These are phyloP conservation scores for Castanea mollissima DNA, from an alignment of 306 rosid genomes.

Conservation along the genomic window DNA sequence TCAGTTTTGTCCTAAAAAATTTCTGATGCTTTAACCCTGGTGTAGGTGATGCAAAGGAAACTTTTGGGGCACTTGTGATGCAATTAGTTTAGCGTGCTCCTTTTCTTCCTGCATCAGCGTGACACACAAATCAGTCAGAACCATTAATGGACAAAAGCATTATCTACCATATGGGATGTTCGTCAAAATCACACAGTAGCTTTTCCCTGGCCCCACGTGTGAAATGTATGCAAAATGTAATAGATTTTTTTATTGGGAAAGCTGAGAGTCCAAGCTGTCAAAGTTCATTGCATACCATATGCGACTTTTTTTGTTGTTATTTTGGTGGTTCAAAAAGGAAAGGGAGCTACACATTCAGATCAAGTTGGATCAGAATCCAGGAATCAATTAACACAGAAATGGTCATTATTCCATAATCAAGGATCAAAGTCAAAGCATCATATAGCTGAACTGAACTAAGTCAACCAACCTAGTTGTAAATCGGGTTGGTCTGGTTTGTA, in stretches of 20 bases:
- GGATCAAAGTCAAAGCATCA: too few species aligned
- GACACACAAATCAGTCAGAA: background rate
- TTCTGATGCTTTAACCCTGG: background rate
- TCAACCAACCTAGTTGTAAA: too few species aligned
- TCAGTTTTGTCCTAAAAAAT: background rate
- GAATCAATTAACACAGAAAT: too few species aligned
- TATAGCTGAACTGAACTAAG: too few species aligned
- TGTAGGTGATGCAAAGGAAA: background rate
- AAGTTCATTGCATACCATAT: too few species aligned
- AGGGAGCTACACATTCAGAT: too few species aligned
- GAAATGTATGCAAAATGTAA: background rate
- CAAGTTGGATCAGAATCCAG: too few species aligned
- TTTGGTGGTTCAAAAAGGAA: too few species aligned
- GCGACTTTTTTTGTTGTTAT: too few species aligned
- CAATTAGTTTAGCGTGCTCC: background rate
- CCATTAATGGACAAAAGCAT: background rate
- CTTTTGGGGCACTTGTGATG: background rate
- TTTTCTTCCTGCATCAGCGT: constrained; percentile 15
- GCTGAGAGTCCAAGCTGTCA: too few species aligned
- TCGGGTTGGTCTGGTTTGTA: too few species aligned
- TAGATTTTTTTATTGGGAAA: background rate
- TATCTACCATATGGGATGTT: background rate
- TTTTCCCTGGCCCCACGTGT: background rate
- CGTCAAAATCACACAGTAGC: background rate
- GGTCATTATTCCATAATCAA: too few species aligned